Conservation (phyloP, 2,329 filamentous ascomycete species). For the Cadophora gregata region DNA sequence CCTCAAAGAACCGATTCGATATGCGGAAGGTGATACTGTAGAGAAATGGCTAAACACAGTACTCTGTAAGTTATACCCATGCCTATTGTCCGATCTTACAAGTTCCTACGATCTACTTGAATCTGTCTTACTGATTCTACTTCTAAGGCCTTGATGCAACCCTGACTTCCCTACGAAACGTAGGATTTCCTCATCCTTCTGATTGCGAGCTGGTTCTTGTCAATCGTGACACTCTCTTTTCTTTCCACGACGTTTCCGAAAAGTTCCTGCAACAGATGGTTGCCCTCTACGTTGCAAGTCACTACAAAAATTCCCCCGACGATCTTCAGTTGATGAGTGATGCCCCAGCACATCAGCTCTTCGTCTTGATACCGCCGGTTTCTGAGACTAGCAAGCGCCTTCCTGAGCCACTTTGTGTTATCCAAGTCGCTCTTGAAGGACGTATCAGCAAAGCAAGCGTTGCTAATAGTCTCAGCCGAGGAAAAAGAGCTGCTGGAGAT, state of each 20-base stretch:
- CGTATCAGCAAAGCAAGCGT: constrained; percentile 94
- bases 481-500: constrained; percentile 88
- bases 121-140: not conserved
- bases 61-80: constrained; percentile 61
- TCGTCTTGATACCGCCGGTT: constrained; percentile 88
- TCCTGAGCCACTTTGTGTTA: constrained; percentile 91
- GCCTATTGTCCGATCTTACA: not conserved
- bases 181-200: constrained; percentile 85
- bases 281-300: constrained; percentile 92
- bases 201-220: constrained; percentile 92
- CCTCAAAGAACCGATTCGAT: constrained; percentile 91
- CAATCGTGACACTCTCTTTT: constrained; percentile 97
- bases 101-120: not conserved
- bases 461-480: constrained; percentile 85
- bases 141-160: constrained; percentile 76
- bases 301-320: constrained; percentile 98
- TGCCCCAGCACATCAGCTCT: constrained; percentile 94
- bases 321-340: constrained; percentile 99
- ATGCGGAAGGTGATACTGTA: constrained; percentile 86
- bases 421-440: constrained; percentile 93
- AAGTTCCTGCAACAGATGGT: constrained; percentile 99
- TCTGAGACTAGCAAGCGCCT: constrained; percentile 77
- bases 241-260: constrained; percentile 95
- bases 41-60: constrained; percentile 97
- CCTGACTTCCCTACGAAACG: constrained; percentile 48